Conservation (phyloP, 2,329 filamentous ascomycete genomes). For the Colletotrichum musae region DNA sequence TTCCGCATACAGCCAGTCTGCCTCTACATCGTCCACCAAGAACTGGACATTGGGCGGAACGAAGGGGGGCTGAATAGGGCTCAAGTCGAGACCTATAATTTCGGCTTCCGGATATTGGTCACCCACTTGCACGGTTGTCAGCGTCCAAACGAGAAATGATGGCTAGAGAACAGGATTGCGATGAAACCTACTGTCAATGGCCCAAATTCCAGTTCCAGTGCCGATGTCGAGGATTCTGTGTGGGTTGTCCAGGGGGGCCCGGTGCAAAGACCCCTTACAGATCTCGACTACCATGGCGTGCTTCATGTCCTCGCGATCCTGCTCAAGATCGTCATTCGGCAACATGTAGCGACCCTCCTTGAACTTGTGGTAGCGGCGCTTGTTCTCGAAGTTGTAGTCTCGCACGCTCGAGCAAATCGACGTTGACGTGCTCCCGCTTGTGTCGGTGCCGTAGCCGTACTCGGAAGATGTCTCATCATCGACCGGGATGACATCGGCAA, state of each 20-base stretch:
- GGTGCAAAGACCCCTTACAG: conserved; percentile 50
- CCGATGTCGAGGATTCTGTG: conserved; percentile 43
- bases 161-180: neutral
- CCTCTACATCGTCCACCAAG: conserved; percentile 75
- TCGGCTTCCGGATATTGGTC: conserved; percentile 44
- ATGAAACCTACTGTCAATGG: conserved; percentile 57
- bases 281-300: conserved; percentile 55
- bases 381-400: conserved; percentile 57
- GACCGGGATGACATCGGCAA: neutral
- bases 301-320: conserved; percentile 57
- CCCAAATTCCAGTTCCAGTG: conserved; percentile 46
- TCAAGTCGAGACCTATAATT: conserved; percentile 53
- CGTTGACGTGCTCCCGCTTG: neutral
- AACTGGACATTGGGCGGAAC: conserved; percentile 84
- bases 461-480: neutral
- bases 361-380: conserved; percentile 56
- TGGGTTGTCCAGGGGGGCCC: neutral
- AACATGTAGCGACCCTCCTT: conserved; percentile 58
- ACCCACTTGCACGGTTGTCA: conserved; percentile 48
- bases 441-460: neutral
- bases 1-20: conserved; percentile 33
- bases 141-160: neutral
- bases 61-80: conserved; percentile 45
- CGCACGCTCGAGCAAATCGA: conserved; percentile 51
- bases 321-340: conserved; percentile 59